Base-by-base conservation (phyloP, 2,329 filamentous ascomycete species). In the Fusarium pseudonygamai region DNA sequence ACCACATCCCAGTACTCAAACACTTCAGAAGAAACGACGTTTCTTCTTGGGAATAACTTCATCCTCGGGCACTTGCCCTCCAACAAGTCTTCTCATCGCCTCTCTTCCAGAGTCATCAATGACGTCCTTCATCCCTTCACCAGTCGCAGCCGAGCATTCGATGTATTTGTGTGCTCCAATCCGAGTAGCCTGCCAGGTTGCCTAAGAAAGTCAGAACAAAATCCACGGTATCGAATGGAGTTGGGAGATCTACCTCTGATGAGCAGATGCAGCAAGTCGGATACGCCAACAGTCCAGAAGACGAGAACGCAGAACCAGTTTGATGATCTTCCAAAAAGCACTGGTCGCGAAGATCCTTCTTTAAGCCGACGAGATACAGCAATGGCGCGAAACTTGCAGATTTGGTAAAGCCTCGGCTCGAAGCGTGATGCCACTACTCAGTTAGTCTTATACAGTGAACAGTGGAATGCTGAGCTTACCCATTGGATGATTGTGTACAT, bases 91-190 rank as follows among this genome's bases (percentile, higher is more conserved):
- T 39, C 70, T 61, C 15, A 73, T 73, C 1, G 79, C 78, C 60
- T 79, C 78, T 37, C 58, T 63, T 5, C 50, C 78, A 32, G 75
- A 71, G 3, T 77, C 74, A 16, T 81, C 78, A 6, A 84, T 69
- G 6, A 83, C 46, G 8, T 64, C 67, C 18, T 79, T 75, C 60
- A 83, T 71, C 10, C 81, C 81, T 28, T 84, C 78, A 4, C 82
- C 81, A 12, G 79, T 82, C 16, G 75, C 68, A 52, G 82, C 81
- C 10, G 82, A 84, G 60, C 81, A 83, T 62, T 84, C 82, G 15
- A 77, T 36, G 46, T 83, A 83, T 11, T 63, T 59, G 30, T 76
- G 53, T 1, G 79, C 80, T 4, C 77, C 75, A 30, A 83, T 79
- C 0, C 78, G 75, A 15, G 64, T 64, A 0, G 82, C 81, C 42